phyloP scores from a whole-genome alignment of 2,329 filamentous ascomycete species.

The Aspergillus aculeatinus region DNA sequence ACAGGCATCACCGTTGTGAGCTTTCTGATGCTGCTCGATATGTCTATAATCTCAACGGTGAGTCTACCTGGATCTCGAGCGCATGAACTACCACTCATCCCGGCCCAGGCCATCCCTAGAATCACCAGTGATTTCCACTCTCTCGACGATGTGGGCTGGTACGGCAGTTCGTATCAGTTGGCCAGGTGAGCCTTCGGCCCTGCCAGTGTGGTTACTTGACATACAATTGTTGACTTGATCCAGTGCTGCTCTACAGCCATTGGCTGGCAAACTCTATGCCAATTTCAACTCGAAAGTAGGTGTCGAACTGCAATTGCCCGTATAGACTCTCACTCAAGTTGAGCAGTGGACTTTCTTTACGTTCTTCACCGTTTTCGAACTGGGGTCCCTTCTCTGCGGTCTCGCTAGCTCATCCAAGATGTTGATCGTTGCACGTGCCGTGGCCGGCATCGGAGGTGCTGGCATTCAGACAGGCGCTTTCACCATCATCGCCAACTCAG shows the following conservation, averaged over 20 bases:
- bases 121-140: conserved; percentile 48
- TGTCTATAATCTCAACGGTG: conserved; percentile 55
- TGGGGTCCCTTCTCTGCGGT: conserved; percentile 23
- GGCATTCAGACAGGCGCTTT: conserved; percentile 13
- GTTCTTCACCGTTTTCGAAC: conserved; percentile 32
- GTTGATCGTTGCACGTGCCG: conserved; percentile 11
- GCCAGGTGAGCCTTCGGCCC: conserved; percentile 24
- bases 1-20: conserved; percentile 43
- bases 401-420: conserved; percentile 9
- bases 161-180: conserved; percentile 44
- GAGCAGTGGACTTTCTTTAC: conserved; percentile 25
- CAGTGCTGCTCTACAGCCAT: conserved; percentile 9
- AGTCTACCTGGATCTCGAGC: neutral
- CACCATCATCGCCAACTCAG: conserved; percentile 10
- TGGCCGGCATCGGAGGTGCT: conserved; percentile 11
- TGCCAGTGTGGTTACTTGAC: neutral
- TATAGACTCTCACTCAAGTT: neutral
- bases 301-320: neutral
- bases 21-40: conserved; percentile 54
- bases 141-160: conserved; percentile 38
- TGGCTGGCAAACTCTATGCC: conserved; percentile 14
- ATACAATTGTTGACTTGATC: neutral
- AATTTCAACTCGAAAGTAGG: conserved; percentile 7
- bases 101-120: conserved; percentile 44
- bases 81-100: neutral